These are phyloP conservation scores for Fusarium sp. DNA, from an alignment of 2,329 filamentous ascomycete species.

Conservation along the genomic window DNA sequence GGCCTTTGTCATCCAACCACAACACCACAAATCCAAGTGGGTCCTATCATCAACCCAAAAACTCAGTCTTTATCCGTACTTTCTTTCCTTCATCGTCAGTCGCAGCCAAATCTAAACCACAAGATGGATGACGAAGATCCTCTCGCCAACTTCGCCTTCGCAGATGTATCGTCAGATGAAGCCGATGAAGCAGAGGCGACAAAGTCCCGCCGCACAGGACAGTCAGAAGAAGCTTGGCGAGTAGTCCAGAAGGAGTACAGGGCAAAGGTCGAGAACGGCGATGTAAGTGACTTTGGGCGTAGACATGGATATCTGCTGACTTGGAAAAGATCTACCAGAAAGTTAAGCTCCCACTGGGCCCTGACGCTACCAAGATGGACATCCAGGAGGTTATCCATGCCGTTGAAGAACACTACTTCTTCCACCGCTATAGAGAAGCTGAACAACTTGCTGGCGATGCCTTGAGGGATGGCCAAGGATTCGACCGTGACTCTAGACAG, in stretches of 20 bases:
- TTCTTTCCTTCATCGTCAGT: neutral
- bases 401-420: conserved; percentile 69
- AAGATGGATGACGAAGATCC: conserved; percentile 48
- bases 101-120: neutral
- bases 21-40: conserved; percentile 29
- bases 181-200: conserved; percentile 48
- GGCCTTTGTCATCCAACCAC: conserved; percentile 8
- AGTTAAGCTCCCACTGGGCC: conserved; percentile 56
- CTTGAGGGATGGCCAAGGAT: conserved; percentile 47
- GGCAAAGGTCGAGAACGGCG: conserved; percentile 65
- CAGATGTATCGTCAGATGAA: conserved; percentile 52
- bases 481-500: conserved; percentile 59
- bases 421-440: conserved; percentile 59
- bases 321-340: conserved; percentile 57
- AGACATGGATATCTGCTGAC: neutral
- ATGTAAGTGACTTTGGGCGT: conserved; percentile 53
- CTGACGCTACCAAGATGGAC: conserved; percentile 57
- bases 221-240: conserved; percentile 64
- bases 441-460: conserved; percentile 55
- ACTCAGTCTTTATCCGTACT: neutral
- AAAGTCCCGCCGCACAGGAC: conserved; percentile 53
- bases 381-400: conserved; percentile 66
- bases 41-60: conserved; percentile 33
- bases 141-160: conserved; percentile 49
- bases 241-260: conserved; percentile 58